Conservation (phyloP, 345 rosid genomes). For the Rubroshorea leprosula region DNA sequence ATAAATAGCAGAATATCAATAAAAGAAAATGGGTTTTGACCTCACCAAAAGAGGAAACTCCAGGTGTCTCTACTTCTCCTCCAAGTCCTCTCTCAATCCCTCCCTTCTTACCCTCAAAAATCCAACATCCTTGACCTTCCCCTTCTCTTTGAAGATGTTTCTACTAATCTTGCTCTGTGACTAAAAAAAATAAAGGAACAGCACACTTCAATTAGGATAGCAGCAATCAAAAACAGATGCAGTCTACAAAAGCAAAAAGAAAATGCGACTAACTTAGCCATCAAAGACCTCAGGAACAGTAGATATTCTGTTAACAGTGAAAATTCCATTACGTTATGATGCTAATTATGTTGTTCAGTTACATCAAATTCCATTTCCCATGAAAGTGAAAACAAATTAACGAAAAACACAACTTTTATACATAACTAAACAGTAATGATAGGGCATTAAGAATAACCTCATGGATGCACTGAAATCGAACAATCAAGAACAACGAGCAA, state of each 20-base stretch:
- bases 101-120: too few relatives aligned
- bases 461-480: too few relatives aligned
- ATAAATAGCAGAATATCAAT: too few relatives aligned
- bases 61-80: too few relatives aligned
- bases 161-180: conserved; percentile 23
- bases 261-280: not conserved
- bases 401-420: too few relatives aligned
- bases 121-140: conserved; percentile 42
- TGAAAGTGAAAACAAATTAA: too few relatives aligned
- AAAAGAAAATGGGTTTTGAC: too few relatives aligned
- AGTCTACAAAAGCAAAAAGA: not conserved
- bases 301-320: not conserved
- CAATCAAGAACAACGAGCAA: not conserved
- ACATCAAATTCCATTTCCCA: too few relatives aligned
- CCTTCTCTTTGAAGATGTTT: conserved; percentile 25
- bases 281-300: not conserved
- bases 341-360: too few relatives aligned
- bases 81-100: too few relatives aligned
- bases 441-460: not conserved
- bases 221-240: conserved; percentile 1
- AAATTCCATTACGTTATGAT: not conserved
- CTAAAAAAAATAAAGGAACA: conserved; percentile 23
- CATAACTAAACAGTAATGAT: too few relatives aligned
- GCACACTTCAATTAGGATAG: not conserved
- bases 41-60: too few relatives aligned